Percentiles rank a stretch among this genome's conserved stretches.
Evolutionary conservation across 2,329 filamentous ascomycete species (phyloP).

Genomic region (Raffaelea deltoideospora): DNA sequence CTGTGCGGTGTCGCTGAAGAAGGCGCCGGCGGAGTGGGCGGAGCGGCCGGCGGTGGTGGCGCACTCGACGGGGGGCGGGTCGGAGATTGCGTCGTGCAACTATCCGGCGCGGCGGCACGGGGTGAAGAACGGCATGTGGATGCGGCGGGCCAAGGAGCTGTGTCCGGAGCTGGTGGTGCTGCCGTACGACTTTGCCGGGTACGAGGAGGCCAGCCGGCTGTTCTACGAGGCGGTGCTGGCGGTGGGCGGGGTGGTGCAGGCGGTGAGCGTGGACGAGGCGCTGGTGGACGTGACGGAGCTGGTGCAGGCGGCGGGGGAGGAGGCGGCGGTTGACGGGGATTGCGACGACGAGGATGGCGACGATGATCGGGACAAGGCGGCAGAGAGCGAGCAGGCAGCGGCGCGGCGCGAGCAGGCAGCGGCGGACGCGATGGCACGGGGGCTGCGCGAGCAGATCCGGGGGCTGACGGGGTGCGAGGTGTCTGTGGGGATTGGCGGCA

Average conservation of each 20-base stretch:
- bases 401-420: conserved; percentile 65
- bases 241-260: conserved; percentile 74
- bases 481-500: conserved; percentile 82
- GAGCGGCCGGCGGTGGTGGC: conserved; percentile 80
- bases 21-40: conserved; percentile 54
- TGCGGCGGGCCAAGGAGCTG: conserved; percentile 72
- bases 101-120: conserved; percentile 78
- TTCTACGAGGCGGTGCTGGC: conserved; percentile 80
- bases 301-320: conserved; percentile 50
- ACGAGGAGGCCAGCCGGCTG: conserved; percentile 74
- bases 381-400: no score
- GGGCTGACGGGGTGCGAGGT: conserved; percentile 69
- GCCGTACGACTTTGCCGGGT: conserved; percentile 91
- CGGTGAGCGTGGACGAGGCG: conserved; percentile 93
- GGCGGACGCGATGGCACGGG: conserved; percentile 54
- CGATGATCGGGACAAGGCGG: conserved; percentile 52
- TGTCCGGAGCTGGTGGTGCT: conserved; percentile 78
- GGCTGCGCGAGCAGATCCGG: conserved; percentile 55
- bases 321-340: conserved; percentile 35
- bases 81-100: conserved; percentile 95
- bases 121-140: conserved; percentile 99
- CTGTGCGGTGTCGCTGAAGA: conserved; percentile 75
- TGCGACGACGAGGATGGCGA: conserved; percentile 24
- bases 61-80: conserved; percentile 69
- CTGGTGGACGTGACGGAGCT: conserved; percentile 67